A percentile compares a stretch with the other conserved stretches of the same genome.
phyloP scores from a whole-genome alignment of 805 yeast species.

The Saturnispora dispora region DNA sequence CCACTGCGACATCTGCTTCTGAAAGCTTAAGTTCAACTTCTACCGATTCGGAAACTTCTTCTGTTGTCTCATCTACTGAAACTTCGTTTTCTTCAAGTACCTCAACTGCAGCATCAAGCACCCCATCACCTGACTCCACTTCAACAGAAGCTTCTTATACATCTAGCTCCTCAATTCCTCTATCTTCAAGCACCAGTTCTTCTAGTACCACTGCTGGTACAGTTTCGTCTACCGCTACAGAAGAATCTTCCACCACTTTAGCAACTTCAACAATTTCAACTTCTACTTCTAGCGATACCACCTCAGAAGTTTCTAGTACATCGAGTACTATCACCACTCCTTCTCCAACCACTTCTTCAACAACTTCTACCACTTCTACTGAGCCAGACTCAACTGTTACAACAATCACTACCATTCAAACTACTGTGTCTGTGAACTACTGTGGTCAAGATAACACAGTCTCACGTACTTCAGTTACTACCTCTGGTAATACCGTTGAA shows the following conservation, averaged over 20 bases:
- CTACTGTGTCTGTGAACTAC: constrained; percentile 11
- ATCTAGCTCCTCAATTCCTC: too few species aligned
- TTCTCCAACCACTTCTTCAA: constrained; percentile 12
- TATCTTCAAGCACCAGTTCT: constrained; percentile 6
- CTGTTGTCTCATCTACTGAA: not conserved
- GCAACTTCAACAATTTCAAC: constrained; percentile 7
- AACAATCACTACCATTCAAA: constrained; percentile 5
- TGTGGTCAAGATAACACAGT: constrained; percentile 7
- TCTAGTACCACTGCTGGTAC: constrained; percentile 13
- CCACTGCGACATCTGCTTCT: not conserved
- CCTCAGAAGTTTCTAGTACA: not conserved
- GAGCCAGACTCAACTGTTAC: constrained; percentile 8
- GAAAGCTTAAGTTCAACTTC: not conserved
- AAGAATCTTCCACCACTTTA: constrained; percentile 10
- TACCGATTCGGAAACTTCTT: not conserved
- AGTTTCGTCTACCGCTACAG: constrained; percentile 4
- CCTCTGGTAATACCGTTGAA: not conserved
- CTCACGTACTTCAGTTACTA: not conserved
- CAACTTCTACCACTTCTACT: constrained; percentile 17
- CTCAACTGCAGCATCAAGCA: not conserved
- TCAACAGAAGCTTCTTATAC: not conserved
- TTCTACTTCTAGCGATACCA: constrained; percentile 2
- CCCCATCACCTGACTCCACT: not conserved
- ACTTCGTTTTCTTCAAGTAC: constrained; percentile 6
- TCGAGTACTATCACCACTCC: constrained; percentile 15